Conservation (phyloP, 2,329 filamentous ascomycete species). For the Cryphonectria radicalis region DNA sequence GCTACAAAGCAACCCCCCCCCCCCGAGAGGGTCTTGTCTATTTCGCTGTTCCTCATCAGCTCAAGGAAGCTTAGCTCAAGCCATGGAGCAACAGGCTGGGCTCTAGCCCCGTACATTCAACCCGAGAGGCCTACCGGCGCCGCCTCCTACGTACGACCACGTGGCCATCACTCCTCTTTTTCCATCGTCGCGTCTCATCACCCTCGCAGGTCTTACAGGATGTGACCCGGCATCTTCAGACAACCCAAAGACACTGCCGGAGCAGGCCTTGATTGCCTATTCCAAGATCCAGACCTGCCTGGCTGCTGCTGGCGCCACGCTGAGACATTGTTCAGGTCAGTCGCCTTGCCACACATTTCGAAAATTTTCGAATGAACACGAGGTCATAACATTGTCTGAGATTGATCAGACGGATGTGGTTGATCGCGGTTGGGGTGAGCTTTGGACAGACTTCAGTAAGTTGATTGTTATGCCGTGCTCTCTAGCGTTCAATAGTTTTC, state of each 20-base stretch:
- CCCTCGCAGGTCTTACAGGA: conserved; percentile 24
- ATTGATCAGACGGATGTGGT: conserved; percentile 22
- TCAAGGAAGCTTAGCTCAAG: background rate
- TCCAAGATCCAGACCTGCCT: conserved; percentile 20
- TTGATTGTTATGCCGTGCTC: background rate
- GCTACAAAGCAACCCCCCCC: too few species aligned
- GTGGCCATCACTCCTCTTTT: conserved; percentile 24
- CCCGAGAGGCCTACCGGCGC: conserved; percentile 20
- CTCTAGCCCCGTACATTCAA: conserved; percentile 22
- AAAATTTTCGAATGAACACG: too few species aligned
- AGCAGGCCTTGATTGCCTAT: conserved; percentile 23
- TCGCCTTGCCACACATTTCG: background rate
- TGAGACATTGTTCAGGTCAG: conserved; percentile 25
- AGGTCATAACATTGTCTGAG: background rate
- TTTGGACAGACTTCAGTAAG: conserved; percentile 22
- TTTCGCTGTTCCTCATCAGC: background rate
- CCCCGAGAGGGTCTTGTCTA: background rate
- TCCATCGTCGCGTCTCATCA: conserved; percentile 21
- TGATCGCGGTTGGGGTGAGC: conserved; percentile 22
- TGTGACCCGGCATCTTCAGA: conserved; percentile 24
- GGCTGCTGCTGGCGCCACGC: conserved; percentile 22
- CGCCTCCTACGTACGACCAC: conserved; percentile 23
- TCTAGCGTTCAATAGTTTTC: background rate
- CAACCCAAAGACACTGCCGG: conserved; percentile 18
- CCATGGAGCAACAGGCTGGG: background rate